phyloP scores from a whole-genome alignment of 1,284 basidiomycete genomes.

The Malassezia psittaci region DNA sequence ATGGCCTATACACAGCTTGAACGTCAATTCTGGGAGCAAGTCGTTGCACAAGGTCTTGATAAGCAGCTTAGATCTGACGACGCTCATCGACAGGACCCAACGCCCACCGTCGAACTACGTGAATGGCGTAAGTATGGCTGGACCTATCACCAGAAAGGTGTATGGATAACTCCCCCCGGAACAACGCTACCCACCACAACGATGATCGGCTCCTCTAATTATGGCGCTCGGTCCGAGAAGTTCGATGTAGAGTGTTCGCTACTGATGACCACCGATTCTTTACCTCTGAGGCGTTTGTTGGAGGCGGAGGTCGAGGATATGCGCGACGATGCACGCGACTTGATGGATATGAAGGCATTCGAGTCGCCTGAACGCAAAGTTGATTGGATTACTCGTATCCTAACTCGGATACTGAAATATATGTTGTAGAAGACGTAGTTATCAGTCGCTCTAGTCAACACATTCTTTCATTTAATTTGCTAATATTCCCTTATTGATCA shows the following conservation, averaged over 20 bases:
- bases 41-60: conserved; percentile 50
- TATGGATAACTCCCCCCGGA: conserved; percentile 1
- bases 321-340: conserved; percentile 48
- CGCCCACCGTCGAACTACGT: conserved; percentile 57
- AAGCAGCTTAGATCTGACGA: conserved; percentile 37
- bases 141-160: conserved; percentile 85
- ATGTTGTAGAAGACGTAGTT: conserved; percentile 22
- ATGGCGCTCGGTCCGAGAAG: conserved; percentile 78
- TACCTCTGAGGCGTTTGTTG: conserved; percentile 40
- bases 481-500: too few species aligned
- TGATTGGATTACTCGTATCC: conserved; percentile 52
- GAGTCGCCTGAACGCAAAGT: conserved; percentile 56
- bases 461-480: too few species aligned
- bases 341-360: conserved; percentile 52
- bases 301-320: conserved; percentile 51
- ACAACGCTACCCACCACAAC: conserved; percentile 50
- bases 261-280: conserved; percentile 58
- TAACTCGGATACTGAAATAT: conserved; percentile 33
- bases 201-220: conserved; percentile 88
- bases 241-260: conserved; percentile 90
- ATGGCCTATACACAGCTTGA: conserved; percentile 87
- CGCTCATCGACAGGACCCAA: neutral
- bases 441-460: too few species aligned
- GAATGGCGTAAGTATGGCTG: conserved; percentile 86
- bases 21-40: conserved; percentile 63